A percentile compares a stretch with the other conserved stretches of the same genome.
Conservation (phyloP, 495 filamentous ascomycete species). For the Apiosordaria backusii region DNA sequence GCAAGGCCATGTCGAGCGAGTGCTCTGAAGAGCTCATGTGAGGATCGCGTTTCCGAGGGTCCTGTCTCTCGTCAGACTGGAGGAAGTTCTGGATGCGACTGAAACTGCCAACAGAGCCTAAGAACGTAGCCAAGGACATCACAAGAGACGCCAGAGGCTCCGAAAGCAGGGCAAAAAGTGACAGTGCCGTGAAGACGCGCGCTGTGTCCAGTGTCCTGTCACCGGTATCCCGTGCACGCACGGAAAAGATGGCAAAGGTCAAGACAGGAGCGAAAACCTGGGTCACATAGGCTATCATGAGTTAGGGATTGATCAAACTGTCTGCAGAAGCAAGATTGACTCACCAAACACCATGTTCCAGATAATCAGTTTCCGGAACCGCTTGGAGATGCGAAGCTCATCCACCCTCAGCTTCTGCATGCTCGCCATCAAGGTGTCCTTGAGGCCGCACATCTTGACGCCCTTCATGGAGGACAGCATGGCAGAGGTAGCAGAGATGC, state of each 20-base stretch:
- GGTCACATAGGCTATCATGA: constrained; percentile 48
- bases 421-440: constrained; percentile 37
- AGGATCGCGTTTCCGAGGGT: constrained; percentile 14
- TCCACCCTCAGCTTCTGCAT: constrained; percentile 55
- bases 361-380: constrained; percentile 49
- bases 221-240: constrained; percentile 28
- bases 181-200: constrained; percentile 56
- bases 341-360: constrained; percentile 33
- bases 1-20: not conserved
- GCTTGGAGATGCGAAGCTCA: constrained; percentile 56
- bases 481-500: constrained; percentile 49
- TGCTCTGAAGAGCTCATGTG: not conserved
- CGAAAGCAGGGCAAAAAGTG: constrained; percentile 57
- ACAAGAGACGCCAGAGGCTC: constrained; percentile 56
- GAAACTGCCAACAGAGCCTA: constrained; percentile 56
- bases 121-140: constrained; percentile 52
- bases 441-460: constrained; percentile 59
- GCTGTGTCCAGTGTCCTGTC: constrained; percentile 46
- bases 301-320: constrained; percentile 7
- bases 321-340: not conserved
- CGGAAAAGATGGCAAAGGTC: constrained; percentile 40
- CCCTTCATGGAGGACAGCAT: constrained; percentile 60
- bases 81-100: constrained; percentile 58
- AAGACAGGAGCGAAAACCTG: constrained; percentile 46
- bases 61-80: constrained; percentile 34